These are phyloP conservation scores for Bathelium albidoporum DNA, from an alignment of 495 filamentous ascomycete genomes.

Conservation along the genomic window DNA sequence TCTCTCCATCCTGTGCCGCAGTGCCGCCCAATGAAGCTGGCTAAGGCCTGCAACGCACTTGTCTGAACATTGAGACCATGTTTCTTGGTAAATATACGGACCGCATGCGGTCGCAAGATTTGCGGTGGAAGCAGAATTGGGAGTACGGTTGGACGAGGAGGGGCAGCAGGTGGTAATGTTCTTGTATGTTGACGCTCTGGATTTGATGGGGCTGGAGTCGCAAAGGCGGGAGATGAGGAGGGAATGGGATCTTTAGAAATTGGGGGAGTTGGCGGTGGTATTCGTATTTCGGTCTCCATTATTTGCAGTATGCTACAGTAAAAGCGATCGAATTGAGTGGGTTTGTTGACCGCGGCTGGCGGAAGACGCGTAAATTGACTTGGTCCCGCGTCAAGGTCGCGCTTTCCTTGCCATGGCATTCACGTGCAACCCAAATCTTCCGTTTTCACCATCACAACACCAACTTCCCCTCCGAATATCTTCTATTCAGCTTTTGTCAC, in stretches of 20 bases:
- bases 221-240: conserved; percentile 85
- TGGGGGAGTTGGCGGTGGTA: conserved; percentile 11
- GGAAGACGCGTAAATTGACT: conserved; percentile 8
- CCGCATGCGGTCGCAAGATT: conserved; percentile 81
- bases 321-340: not conserved
- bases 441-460: not conserved
- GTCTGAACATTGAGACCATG: conserved; percentile 91
- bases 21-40: conserved; percentile 80
- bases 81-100: conserved; percentile 94
- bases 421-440: not conserved
- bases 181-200: conserved; percentile 29
- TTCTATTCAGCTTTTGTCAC: not conserved
- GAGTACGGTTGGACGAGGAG: conserved; percentile 71
- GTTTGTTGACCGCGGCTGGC: not conserved
- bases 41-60: conserved; percentile 69
- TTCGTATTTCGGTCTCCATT: not conserved
- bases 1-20: conserved; percentile 96
- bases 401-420: not conserved
- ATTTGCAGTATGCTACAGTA: no score
- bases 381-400: not conserved
- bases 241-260: conserved; percentile 45
- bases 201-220: conserved; percentile 56
- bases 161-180: conserved; percentile 44
- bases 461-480: not conserved
- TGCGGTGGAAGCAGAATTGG: conserved; percentile 81